A percentile compares a stretch with the other conserved stretches of the same genome.
phyloP scores from a whole-genome alignment of 768 basidiomycete genomes.

The Amanita rimosa region DNA sequence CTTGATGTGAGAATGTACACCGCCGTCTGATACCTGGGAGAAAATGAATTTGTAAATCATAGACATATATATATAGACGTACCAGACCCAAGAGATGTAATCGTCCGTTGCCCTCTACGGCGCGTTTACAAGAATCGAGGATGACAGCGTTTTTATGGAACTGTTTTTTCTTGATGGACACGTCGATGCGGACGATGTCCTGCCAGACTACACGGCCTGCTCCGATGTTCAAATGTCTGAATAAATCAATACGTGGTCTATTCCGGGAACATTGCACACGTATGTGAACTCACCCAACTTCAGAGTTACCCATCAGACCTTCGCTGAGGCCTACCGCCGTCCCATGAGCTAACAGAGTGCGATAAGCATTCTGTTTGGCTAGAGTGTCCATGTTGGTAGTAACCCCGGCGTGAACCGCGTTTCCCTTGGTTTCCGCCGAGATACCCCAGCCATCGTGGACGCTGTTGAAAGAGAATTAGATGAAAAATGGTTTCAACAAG shows the following conservation, averaged over 20 bases:
- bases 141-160: conserved; percentile 76
- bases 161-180: conserved; percentile 77
- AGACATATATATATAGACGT: conserved; percentile 13
- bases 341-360: conserved; percentile 74
- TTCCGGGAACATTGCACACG: not conserved
- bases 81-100: conserved; percentile 87
- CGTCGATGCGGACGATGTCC: conserved; percentile 93
- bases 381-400: conserved; percentile 89
- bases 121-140: conserved; percentile 60
- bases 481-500: not conserved
- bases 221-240: conserved; percentile 90
- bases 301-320: conserved; percentile 96
- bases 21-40: conserved; percentile 78
- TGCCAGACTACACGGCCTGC: conserved; percentile 96
- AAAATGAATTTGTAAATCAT: not conserved
- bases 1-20: conserved; percentile 91
- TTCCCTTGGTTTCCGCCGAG: conserved; percentile 58
- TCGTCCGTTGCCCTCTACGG: conserved; percentile 74
- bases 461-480: conserved; percentile 22
- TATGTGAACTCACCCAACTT: conserved; percentile 67
- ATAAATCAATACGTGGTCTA: not conserved
- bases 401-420: conserved; percentile 77
- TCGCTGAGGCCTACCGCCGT: conserved; percentile 89
- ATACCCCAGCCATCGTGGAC: conserved; percentile 98
- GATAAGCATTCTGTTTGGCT: conserved; percentile 61